Percentiles rank a stretch among this genome's conserved stretches.
These are phyloP conservation scores for Beauveria pseudobassiana DNA, from an alignment of 2,329 filamentous ascomycete genomes.

Conservation along the genomic window DNA sequence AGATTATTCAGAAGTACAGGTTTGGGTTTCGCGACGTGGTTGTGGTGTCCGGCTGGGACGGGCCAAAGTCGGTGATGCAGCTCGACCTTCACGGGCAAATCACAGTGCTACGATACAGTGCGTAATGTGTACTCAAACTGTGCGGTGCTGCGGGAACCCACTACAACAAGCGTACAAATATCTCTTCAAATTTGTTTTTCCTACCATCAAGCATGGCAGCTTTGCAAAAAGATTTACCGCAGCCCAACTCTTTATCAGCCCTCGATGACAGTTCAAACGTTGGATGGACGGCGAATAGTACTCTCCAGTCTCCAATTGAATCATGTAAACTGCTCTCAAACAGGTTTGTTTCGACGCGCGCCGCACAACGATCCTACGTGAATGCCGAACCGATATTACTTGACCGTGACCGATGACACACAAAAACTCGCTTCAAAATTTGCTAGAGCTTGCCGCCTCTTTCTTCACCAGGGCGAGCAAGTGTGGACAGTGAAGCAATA, in stretches of 20 bases:
- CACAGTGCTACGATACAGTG: not conserved
- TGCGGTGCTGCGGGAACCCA: not conserved
- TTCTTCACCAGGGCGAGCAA: conserved; percentile 47
- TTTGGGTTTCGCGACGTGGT: not conserved
- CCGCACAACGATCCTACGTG: not conserved
- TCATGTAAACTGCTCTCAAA: too few relatives aligned
- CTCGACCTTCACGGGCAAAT: not conserved
- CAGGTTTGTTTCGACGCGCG: not conserved
- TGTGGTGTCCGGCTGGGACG: not conserved
- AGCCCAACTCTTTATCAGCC: not conserved
- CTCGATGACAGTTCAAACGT: not conserved
- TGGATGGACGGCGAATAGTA: not conserved
- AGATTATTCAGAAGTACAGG: not conserved
- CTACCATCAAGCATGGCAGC: not conserved
- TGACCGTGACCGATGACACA: not conserved
- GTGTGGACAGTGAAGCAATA: conserved; percentile 66
- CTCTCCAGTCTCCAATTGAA: conserved; percentile 1
- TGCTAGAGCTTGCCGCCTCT: conserved; percentile 60
- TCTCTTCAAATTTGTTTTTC: not conserved
- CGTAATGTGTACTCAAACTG: not conserved
- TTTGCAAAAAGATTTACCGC: too few relatives aligned
- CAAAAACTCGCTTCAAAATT: conserved; percentile 44
- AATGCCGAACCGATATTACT: not conserved
- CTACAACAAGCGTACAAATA: not conserved
- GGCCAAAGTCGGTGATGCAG: not conserved